Conservation (phyloP, 2,329 filamentous ascomycete genomes). For the Colletotrichum musae region DNA sequence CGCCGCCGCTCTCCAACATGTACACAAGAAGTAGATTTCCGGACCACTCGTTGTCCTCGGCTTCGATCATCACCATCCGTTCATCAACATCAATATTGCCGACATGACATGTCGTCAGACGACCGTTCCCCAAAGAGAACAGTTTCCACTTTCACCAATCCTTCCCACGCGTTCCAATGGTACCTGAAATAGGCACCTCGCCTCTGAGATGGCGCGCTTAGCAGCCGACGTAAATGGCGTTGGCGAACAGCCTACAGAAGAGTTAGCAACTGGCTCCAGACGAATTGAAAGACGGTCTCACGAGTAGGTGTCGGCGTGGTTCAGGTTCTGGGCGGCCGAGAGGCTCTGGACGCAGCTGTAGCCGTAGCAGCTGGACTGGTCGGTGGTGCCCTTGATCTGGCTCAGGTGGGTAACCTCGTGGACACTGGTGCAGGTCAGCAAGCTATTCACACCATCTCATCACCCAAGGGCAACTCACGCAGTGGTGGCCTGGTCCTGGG, state of each 20-base stretch:
- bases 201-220: conserved; percentile 44
- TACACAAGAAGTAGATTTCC: not conserved
- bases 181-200: not conserved
- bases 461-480: conserved; percentile 45
- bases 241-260: conserved; percentile 7
- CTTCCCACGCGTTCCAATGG: not conserved
- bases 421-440: conserved; percentile 53
- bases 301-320: conserved; percentile 74
- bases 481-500: conserved; percentile 76
- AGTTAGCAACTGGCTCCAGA: too few species aligned
- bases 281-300: not conserved
- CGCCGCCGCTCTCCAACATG: not conserved
- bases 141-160: not conserved
- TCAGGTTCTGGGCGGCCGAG: conserved; percentile 64
- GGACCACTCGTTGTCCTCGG: not conserved
- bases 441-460: not conserved
- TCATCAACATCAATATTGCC: not conserved
- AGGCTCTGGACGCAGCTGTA: conserved; percentile 66
- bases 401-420: conserved; percentile 77
- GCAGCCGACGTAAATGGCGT: conserved; percentile 56
- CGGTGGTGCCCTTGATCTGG: conserved; percentile 70
- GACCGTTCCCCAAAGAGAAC: not conserved
- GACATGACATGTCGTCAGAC: too few species aligned
- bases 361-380: conserved; percentile 68
- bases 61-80: not conserved